phyloP scores from a whole-genome alignment of 495 filamentous ascomycete genomes.

The Penicillium dipodomyicola region DNA sequence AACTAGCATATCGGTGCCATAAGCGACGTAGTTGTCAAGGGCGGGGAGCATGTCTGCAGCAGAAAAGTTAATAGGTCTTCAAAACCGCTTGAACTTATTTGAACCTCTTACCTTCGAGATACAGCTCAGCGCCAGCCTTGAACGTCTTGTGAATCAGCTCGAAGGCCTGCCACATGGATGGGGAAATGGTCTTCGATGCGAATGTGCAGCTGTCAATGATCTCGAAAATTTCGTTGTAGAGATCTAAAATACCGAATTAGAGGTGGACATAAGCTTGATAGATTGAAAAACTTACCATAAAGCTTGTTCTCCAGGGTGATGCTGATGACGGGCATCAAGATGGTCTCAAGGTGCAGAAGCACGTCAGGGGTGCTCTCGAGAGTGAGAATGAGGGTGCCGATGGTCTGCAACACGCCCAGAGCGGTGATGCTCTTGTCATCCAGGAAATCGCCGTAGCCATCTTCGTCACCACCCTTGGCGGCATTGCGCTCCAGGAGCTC shows the following conservation, averaged over 20 bases:
- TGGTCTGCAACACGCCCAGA: constrained; percentile 93
- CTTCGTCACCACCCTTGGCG: constrained; percentile 67
- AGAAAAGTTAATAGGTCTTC: background rate
- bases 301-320: constrained; percentile 97
- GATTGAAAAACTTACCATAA: constrained; percentile 53
- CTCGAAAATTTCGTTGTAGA: constrained; percentile 98
- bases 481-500: constrained; percentile 83
- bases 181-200: constrained; percentile 88
- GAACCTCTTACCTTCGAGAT: constrained; percentile 61
- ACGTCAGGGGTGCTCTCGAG: constrained; percentile 96
- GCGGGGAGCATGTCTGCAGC: constrained; percentile 86
- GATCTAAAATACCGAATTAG: constrained; percentile 46
- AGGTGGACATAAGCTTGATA: background rate
- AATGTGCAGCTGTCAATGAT: constrained; percentile 99
- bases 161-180: constrained; percentile 97
- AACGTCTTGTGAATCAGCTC: constrained; percentile 95
- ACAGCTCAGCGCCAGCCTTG: constrained; percentile 93
- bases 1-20: constrained; percentile 73
- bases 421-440: constrained; percentile 99
- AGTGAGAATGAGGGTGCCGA: constrained; percentile 94
- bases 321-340: constrained; percentile 93
- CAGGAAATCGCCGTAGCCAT: constrained; percentile 80
- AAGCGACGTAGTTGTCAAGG: constrained; percentile 94
- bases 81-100: background rate
- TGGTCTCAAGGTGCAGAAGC: constrained; percentile 85